phyloP scores from a whole-genome alignment of 2,329 filamentous ascomycete genomes.

The Periconia digitata region DNA sequence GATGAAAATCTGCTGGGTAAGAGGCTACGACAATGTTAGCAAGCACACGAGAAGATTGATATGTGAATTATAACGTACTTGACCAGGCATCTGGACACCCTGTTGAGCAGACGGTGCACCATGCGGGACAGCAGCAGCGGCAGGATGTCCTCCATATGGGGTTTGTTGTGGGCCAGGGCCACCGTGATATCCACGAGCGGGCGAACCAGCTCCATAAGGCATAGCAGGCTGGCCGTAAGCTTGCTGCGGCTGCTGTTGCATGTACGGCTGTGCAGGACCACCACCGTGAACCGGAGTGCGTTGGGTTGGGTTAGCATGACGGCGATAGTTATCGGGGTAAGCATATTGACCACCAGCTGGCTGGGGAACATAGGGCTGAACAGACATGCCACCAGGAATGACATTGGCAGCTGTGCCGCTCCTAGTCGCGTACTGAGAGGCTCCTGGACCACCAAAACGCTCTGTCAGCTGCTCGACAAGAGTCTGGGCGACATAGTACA shows the following conservation, averaged over 20 bases:
- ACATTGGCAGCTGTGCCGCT: slow-evolving; percentile 91
- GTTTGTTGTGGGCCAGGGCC: slow-evolving; percentile 77
- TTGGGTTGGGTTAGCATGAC: slow-evolving; percentile 65
- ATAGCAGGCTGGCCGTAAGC: slow-evolving; percentile 61
- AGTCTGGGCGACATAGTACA: slow-evolving; percentile 98
- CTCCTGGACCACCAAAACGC: slow-evolving; percentile 90
- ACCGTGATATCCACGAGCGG: slow-evolving; percentile 72
- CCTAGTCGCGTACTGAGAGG: slow-evolving; percentile 95
- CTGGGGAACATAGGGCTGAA: slow-evolving; percentile 96
- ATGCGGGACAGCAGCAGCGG: slow-evolving; percentile 55
- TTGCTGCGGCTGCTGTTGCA: slow-evolving; percentile 64
- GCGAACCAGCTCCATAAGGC: slow-evolving; percentile 74
- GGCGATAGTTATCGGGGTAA: slow-evolving; percentile 81
- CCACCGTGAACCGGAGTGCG: slow-evolving; percentile 76
- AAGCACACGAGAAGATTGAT: neutral
- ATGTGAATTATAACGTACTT: slow-evolving; percentile 33
- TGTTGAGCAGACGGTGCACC: slow-evolving; percentile 74
- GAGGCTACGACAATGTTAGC: slow-evolving; percentile 50
- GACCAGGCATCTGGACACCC: slow-evolving; percentile 64
- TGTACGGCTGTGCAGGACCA: slow-evolving; percentile 67
- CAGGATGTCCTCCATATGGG: slow-evolving; percentile 63
- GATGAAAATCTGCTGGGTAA: slow-evolving; percentile 98
- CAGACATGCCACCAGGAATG: slow-evolving; percentile 96
- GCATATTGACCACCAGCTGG: slow-evolving; percentile 91
- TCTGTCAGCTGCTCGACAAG: slow-evolving; percentile 96